These are phyloP conservation scores for Apiotrichum gracile DNA, from an alignment of 1,284 basidiomycete species.

Conservation along the genomic window DNA sequence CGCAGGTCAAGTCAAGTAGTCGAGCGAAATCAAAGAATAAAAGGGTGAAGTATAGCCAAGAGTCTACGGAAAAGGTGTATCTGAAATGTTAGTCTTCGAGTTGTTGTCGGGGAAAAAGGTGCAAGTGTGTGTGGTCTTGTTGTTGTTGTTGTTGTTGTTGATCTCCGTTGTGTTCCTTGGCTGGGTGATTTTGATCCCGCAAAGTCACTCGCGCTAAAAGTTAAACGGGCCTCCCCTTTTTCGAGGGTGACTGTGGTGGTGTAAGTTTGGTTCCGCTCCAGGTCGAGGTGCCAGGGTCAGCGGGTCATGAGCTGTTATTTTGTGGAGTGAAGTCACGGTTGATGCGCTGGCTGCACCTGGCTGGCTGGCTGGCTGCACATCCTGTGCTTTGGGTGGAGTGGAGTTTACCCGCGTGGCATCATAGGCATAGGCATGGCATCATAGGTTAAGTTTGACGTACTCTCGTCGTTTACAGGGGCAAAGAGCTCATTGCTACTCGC, in stretches of 20 bases:
- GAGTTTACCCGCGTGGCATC: too few species aligned
- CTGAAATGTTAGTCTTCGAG: neutral
- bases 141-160: constrained; percentile 7
- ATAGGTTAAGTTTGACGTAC: too few species aligned
- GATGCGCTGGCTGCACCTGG: too few species aligned
- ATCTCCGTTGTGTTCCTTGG: neutral
- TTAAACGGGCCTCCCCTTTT: neutral
- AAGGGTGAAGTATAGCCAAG: neutral
- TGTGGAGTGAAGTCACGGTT: too few species aligned
- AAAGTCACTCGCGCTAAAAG: constrained; percentile 16
- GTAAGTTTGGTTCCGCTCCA: neutral
- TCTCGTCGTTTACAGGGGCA: too few species aligned
- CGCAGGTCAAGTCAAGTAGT: neutral
- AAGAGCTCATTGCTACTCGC: too few species aligned
- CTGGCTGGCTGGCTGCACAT: too few species aligned
- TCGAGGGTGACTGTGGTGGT: neutral
- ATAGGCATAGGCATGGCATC: too few species aligned
- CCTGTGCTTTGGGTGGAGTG: too few species aligned
- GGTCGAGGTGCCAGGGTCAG: too few species aligned
- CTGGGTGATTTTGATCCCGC: neutral
- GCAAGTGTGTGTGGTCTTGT: neutral
- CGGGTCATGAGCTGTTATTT: too few species aligned
- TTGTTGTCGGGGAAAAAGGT: neutral
- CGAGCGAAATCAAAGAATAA: neutral
- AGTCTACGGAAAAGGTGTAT: neutral